Conservation (phyloP, 208 protist genomes). For the Trichomonas gallinae region DNA sequence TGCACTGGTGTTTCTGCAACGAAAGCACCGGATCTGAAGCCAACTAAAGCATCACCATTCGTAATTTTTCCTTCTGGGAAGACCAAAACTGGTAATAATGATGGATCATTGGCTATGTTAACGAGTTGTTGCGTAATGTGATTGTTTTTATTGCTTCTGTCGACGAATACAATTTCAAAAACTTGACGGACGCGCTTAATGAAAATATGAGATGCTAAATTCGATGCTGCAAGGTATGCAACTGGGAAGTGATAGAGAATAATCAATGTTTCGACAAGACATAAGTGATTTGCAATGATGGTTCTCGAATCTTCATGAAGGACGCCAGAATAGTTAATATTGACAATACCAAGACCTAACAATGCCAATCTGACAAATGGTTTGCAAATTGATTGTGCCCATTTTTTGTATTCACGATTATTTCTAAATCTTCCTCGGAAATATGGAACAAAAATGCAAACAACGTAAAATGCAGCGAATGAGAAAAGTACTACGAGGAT, state of each 20-base stretch:
- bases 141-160: not conserved
- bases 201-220: not conserved
- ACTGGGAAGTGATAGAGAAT: not conserved
- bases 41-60: not conserved
- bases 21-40: not conserved
- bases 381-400: not conserved
- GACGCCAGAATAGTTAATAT: not conserved
- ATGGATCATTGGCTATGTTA: not conserved
- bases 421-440: not conserved
- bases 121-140: not conserved
- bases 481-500: not conserved
- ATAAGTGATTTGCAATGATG: not conserved
- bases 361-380: not conserved
- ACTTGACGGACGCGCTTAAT: not conserved
- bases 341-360: not conserved
- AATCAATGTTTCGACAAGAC: not conserved
- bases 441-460: not conserved
- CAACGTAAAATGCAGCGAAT: not conserved
- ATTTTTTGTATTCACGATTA: not conserved
- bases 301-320: not conserved
- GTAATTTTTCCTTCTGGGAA: conserved; percentile 20
- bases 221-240: not conserved
- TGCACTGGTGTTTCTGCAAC: not conserved
- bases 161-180: not conserved
- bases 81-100: not conserved